Percentiles rank a stretch among this genome's conserved stretches.
Evolutionary conservation across 805 yeast genomes (phyloP).

Genomic region (Schizosaccharomyces japonicus): DNA sequence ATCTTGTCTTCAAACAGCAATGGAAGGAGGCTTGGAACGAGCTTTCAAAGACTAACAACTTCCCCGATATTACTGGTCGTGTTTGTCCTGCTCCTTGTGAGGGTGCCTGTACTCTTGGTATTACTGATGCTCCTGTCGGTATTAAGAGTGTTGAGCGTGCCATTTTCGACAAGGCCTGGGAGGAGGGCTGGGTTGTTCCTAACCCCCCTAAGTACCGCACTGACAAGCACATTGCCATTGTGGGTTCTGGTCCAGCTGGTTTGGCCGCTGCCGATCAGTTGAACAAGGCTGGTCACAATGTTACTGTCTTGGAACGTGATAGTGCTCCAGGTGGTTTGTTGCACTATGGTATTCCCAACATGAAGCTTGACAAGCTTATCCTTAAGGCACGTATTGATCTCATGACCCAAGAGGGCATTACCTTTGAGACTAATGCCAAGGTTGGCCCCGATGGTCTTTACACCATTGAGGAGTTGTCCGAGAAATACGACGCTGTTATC

Average conservation of each 20-base stretch:
- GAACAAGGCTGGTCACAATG: slow-evolving; percentile 83
- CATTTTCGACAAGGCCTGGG: slow-evolving; percentile 86
- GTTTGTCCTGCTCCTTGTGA: slow-evolving; percentile 98
- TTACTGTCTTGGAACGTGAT: slow-evolving; percentile 77
- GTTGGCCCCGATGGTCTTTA: slow-evolving; percentile 51
- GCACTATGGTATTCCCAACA: slow-evolving; percentile 98
- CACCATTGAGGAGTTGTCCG: slow-evolving; percentile 42
- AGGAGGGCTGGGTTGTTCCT: slow-evolving; percentile 88
- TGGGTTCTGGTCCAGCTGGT: slow-evolving; percentile 97
- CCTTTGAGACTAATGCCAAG: slow-evolving; percentile 50
- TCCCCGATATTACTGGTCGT: slow-evolving; percentile 95
- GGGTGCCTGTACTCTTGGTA: slow-evolving; percentile 86
- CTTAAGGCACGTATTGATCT: slow-evolving; percentile 84
- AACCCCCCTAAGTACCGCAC: slow-evolving; percentile 56
- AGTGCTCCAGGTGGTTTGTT: slow-evolving; percentile 91
- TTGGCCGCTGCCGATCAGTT: slow-evolving; percentile 91
- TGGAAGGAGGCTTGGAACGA: slow-evolving; percentile 88
- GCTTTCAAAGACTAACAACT: slow-evolving; percentile 83
- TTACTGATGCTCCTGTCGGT: slow-evolving; percentile 85
- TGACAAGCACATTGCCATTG: slow-evolving; percentile 59
- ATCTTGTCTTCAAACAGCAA: slow-evolving; percentile 75
- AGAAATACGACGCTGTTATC: slow-evolving; percentile 55
- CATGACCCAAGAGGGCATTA: slow-evolving; percentile 72
- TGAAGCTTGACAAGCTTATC: slow-evolving; percentile 83
- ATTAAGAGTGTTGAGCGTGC: slow-evolving; percentile 90